A percentile compares a stretch with the other conserved stretches of the same genome.
Evolutionary conservation across 2,329 filamentous ascomycete genomes (phyloP).

Genomic region (Pseudopithomyces maydicus): DNA sequence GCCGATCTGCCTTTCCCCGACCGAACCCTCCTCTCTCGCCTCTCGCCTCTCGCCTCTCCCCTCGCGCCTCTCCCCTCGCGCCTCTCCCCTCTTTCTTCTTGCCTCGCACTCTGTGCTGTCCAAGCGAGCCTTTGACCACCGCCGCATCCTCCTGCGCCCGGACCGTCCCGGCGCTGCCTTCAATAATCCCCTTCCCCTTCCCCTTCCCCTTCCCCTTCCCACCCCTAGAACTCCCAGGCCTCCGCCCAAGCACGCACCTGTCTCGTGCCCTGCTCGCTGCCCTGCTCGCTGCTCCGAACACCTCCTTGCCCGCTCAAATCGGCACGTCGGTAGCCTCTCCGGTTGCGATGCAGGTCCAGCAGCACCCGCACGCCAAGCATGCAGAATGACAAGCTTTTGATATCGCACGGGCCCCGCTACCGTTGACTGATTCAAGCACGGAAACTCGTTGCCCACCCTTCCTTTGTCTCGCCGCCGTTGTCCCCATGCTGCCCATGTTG

Average conservation of each 20-base stretch:
- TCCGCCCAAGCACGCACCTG: too few species aligned
- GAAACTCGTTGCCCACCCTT: constrained; percentile 16
- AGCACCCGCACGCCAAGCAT: constrained; percentile 37
- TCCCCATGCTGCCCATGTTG: background rate
- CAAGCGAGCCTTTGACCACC: too few species aligned
- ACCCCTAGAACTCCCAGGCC: too few species aligned
- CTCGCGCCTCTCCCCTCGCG: background rate
- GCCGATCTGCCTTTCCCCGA: constrained; percentile 8
- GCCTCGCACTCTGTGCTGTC: too few species aligned
- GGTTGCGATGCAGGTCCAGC: constrained; percentile 28
- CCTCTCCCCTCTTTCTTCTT: background rate
- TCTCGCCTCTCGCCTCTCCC: background rate
- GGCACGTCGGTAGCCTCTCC: constrained; percentile 8
- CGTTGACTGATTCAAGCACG: constrained; percentile 27
- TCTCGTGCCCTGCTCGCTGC: background rate
- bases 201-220: too few species aligned
- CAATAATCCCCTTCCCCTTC: too few species aligned
- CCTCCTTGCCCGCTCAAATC: background rate
- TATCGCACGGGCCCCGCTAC: constrained; percentile 16
- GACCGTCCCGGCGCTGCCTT: too few species aligned
- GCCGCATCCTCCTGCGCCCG: too few species aligned
- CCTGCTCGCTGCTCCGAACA: background rate
- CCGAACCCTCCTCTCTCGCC: background rate
- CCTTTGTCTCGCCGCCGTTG: background rate
- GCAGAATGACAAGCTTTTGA: constrained; percentile 28